Percentiles rank a stretch among this genome's conserved stretches.
These are phyloP conservation scores for Simplicillium aogashimaense DNA, from an alignment of 2,329 filamentous ascomycete genomes.

Conservation along the genomic window DNA sequence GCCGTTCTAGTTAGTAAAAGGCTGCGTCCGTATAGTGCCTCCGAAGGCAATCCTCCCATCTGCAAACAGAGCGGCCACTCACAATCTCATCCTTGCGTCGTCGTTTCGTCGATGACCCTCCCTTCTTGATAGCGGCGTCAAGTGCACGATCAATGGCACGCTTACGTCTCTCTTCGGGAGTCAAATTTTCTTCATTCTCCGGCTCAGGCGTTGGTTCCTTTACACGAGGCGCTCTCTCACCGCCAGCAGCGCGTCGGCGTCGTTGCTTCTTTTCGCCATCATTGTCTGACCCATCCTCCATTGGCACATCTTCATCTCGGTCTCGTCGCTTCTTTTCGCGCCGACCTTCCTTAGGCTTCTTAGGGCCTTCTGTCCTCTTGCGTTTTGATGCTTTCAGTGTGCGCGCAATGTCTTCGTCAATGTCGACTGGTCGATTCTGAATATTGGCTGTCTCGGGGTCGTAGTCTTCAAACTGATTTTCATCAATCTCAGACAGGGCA, in stretches of 20 bases:
- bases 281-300: conserved; percentile 36
- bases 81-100: conserved; percentile 84
- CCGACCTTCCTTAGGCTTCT: conserved; percentile 67
- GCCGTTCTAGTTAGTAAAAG: conserved; percentile 13
- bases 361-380: conserved; percentile 55
- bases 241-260: conserved; percentile 35
- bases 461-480: conserved; percentile 61
- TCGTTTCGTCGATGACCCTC: conserved; percentile 41
- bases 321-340: conserved; percentile 54
- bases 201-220: conserved; percentile 41
- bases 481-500: conserved; percentile 57
- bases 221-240: conserved; percentile 36
- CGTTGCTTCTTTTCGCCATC: conserved; percentile 32
- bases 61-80: conserved; percentile 22
- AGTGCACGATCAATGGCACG: conserved; percentile 79
- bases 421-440: conserved; percentile 54
- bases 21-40: background rate
- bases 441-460: conserved; percentile 54
- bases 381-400: conserved; percentile 56
- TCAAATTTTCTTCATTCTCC: conserved; percentile 68
- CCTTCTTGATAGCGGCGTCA: conserved; percentile 79
- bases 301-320: conserved; percentile 36
- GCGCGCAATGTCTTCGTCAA: conserved; percentile 55
- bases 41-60: too few species aligned
- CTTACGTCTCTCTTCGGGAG: conserved; percentile 74